A percentile compares a stretch with the other conserved stretches of the same genome.
phyloP scores from a whole-genome alignment of 2,329 filamentous ascomycete genomes.

The Aureobasidium sp. region DNA sequence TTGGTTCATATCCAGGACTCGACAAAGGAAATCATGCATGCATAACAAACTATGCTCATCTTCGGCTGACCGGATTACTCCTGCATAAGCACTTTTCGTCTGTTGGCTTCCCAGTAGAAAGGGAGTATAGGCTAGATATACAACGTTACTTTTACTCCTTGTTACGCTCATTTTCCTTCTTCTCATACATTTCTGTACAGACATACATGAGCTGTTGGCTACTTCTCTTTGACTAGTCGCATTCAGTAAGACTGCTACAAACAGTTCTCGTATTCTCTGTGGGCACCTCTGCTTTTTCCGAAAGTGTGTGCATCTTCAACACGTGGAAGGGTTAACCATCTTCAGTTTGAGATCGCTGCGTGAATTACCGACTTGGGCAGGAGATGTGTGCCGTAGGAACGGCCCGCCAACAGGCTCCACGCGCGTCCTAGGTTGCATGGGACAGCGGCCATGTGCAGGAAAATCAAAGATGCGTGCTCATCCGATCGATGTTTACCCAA shows the following conservation, averaged over 20 bases:
- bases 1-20: neutral
- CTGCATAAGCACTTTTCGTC: neutral
- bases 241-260: neutral
- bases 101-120: neutral
- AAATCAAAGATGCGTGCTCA: neutral
- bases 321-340: neutral
- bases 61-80: neutral
- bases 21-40: neutral
- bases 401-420: slow-evolving; percentile 2
- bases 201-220: neutral
- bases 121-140: neutral
- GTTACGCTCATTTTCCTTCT: neutral
- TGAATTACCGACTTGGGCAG: slow-evolving; percentile 2
- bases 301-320: neutral
- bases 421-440: neutral
- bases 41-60: neutral
- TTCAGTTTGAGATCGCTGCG: neutral
- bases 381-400: slow-evolving; percentile 3
- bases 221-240: neutral
- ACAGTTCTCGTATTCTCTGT: neutral
- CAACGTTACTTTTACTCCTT: neutral
- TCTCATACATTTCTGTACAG: neutral
- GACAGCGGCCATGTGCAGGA: neutral
- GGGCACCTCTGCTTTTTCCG: neutral
- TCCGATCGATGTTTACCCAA: neutral